Evolutionary conservation across 129 eudicot genomes (phyloP).

Genomic region (Calendula officinalis): DNA sequence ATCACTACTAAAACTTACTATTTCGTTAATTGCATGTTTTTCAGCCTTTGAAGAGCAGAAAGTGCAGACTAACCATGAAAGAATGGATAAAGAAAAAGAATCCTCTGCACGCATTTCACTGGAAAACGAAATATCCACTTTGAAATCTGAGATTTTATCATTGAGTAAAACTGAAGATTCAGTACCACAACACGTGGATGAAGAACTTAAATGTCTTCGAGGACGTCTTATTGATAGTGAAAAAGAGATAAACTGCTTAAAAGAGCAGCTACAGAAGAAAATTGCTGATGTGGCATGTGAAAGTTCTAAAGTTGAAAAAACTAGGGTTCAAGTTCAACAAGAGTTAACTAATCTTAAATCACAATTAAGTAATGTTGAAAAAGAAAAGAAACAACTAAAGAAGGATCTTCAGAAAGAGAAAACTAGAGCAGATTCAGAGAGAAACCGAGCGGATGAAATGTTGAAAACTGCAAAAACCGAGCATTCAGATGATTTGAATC

Average conservation of each 20-base stretch:
- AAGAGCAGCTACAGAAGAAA: constrained; percentile 21
- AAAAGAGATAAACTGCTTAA: constrained; percentile 33
- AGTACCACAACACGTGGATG: constrained; percentile 12
- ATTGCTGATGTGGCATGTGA: constrained; percentile 2
- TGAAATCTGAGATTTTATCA: constrained; percentile 38
- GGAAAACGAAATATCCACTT: constrained; percentile 32
- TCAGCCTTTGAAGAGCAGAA: constrained; percentile 57
- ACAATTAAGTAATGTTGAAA: constrained; percentile 22
- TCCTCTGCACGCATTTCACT: constrained; percentile 27
- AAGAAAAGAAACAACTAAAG: constrained; percentile 28
- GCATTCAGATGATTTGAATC: constrained; percentile 19
- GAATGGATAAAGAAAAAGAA: constrained; percentile 38
- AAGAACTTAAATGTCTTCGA: constrained; percentile 30
- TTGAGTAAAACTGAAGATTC: constrained; percentile 30
- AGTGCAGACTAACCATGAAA: constrained; percentile 26
- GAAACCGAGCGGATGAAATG: constrained; percentile 32
- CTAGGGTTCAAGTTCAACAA: constrained; percentile 13
- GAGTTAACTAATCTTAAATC: constrained; percentile 28
- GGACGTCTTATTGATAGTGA: constrained; percentile 23
- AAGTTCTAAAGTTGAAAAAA: constrained; percentile 20
- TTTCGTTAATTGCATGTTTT: constrained; percentile 10
- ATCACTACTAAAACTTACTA: too few species aligned
- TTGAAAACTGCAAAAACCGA: constrained; percentile 32
- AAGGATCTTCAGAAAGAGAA: constrained; percentile 36
- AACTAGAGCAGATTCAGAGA: constrained; percentile 34